Percentiles rank a stretch among this genome's conserved stretches.
Evolutionary conservation across 768 basidiomycete genomes (phyloP).

Genomic region (Cyclocybe cylindracea): DNA sequence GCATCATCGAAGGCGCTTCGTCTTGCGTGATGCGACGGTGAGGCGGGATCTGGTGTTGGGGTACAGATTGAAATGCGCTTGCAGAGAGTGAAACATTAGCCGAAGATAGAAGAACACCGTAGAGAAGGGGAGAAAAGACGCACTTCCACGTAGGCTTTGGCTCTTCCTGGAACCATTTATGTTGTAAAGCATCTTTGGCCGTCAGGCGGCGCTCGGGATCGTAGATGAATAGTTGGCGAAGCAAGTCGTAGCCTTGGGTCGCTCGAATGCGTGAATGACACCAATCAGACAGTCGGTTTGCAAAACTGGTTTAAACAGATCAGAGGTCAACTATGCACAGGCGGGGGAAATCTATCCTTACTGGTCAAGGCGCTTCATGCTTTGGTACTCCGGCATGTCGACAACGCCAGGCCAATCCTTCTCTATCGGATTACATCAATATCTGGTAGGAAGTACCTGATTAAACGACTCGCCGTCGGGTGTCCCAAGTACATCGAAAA

Average conservation of each 20-base stretch:
- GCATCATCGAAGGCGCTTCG: slow-evolving; percentile 87
- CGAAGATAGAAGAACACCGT: slow-evolving; percentile 1
- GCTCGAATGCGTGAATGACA: slow-evolving; percentile 65
- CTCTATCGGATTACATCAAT: slow-evolving; percentile 43
- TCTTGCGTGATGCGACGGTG: slow-evolving; percentile 90
- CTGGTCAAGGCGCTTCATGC: slow-evolving; percentile 78
- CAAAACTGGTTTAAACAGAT: slow-evolving; percentile 24
- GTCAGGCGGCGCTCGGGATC: slow-evolving; percentile 88
- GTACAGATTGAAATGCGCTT: slow-evolving; percentile 76
- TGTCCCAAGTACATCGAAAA: slow-evolving; percentile 93
- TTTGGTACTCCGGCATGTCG: slow-evolving; percentile 87
- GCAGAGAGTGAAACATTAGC: neutral
- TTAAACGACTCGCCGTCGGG: slow-evolving; percentile 63
- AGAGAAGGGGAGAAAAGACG: slow-evolving; percentile 26
- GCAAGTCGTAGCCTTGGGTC: slow-evolving; percentile 74
- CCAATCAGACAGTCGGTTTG: slow-evolving; percentile 74
- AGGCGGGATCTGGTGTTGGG: slow-evolving; percentile 73
- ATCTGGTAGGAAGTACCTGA: neutral
- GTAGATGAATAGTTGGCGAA: slow-evolving; percentile 85
- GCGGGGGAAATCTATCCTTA: slow-evolving; percentile 29
- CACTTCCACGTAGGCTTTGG: slow-evolving; percentile 86
- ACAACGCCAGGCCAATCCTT: slow-evolving; percentile 85
- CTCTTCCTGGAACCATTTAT: slow-evolving; percentile 93
- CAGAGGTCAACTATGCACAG: neutral
- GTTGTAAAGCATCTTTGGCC: slow-evolving; percentile 76